Evolutionary conservation across 1,284 basidiomycete genomes (phyloP), one percentile per base, ranked within the genome.

Genomic region (Mycena sp.): DNA sequence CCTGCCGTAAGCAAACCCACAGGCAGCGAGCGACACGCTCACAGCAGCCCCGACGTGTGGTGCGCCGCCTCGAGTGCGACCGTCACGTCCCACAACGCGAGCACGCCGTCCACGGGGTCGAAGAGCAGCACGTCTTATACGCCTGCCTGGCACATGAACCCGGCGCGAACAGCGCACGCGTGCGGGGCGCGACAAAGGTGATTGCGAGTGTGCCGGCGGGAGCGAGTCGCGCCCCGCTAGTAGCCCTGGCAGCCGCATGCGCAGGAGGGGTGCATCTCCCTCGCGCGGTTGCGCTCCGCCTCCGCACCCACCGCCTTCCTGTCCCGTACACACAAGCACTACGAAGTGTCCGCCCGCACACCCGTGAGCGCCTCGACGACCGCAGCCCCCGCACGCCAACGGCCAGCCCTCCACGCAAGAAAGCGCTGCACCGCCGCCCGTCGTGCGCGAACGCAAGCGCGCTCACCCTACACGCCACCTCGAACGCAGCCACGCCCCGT

Each of bases 291-390:
- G 84, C 4, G 85, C 84, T 3, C 85, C 85, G 81, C 82, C 7
- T 76, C 73, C 2, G 80, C 76, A 68, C 93, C 91, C 71, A 35
- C 84, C 80, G 81, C 3, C 94, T 92, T 0, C 92, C 93, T 92
- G 70, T 92, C 90, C 21, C 90, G 80, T 10, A 91, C 86, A 72
- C 0, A 95, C 77, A 76, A 96, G 91, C 41, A 89, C 73, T 0
- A 85, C 90, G 48, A 91, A 95, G 28, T 89, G 77, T 21, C 87
- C 88, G 69, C 90, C 0, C 74, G 70, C 3, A 88, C 84, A 80
- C 88, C 88, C 52, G 76, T 80, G n/a, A 87, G 76, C 12, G 73
- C 73, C 55, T 89, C 85, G 4, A 95, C 84, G 2, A 85, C 76
- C 2, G 89, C 93, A 1, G 40, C 40, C 23, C 62, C 62, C 63